phyloP scores from a whole-genome alignment of 495 filamentous ascomycete genomes.

The Penicillium diatomitis region DNA sequence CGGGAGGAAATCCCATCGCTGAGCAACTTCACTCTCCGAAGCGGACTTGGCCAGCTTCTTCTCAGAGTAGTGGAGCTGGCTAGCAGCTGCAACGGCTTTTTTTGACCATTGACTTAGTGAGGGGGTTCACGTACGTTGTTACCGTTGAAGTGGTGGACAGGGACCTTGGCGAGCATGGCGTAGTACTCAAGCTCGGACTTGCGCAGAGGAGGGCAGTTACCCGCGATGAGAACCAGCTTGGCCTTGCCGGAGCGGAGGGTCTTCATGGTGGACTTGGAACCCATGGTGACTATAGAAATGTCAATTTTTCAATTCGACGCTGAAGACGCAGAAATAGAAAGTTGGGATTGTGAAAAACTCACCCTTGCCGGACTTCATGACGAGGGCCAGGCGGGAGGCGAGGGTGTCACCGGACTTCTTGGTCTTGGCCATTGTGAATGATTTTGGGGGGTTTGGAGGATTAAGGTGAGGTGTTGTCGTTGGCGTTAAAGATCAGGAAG shows the following conservation, averaged over 20 bases:
- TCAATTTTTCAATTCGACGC: background rate
- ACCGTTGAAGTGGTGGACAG: constrained; percentile 94
- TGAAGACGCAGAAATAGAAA: background rate
- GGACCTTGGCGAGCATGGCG: constrained; percentile 88
- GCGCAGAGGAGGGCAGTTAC: constrained; percentile 91
- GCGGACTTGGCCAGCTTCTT: constrained; percentile 18
- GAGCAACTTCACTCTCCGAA: constrained; percentile 57
- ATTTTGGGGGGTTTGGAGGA: constrained; percentile 1
- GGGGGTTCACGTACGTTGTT: constrained; percentile 75
- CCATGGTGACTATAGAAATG: constrained; percentile 53
- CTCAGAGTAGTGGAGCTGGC: constrained; percentile 25
- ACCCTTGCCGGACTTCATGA: constrained; percentile 91
- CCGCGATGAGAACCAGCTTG: constrained; percentile 68
- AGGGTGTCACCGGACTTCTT: constrained; percentile 92
- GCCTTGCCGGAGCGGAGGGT: constrained; percentile 62
- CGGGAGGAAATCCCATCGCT: constrained; percentile 30
- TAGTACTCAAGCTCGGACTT: constrained; percentile 93
- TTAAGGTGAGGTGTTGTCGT: background rate
- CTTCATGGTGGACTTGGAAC: constrained; percentile 96
- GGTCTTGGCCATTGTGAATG: constrained; percentile 55
- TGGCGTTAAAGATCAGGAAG: background rate
- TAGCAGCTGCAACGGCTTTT: constrained; percentile 12
- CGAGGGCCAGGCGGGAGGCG: constrained; percentile 82
- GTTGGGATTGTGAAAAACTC: constrained; percentile 3
- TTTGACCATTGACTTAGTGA: constrained; percentile 4